Evolutionary conservation across 306 rosid genomes (phyloP).

Genomic region (Sophora flavescens): DNA sequence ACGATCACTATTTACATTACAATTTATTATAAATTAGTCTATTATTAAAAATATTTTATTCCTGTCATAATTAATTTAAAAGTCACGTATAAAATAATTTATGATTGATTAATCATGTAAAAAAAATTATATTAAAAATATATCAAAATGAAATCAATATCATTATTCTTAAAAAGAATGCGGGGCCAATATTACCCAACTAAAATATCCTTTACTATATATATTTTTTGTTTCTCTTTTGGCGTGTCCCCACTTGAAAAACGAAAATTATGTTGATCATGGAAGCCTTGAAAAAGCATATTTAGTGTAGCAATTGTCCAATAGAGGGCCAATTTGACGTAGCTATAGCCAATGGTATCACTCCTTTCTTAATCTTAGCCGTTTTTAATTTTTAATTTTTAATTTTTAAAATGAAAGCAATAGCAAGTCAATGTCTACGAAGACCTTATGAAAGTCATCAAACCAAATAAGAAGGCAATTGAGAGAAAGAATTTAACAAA

Average conservation of each 20-base stretch:
- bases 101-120: too few relatives aligned
- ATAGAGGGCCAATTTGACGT: slow-evolving; percentile 40
- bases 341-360: slow-evolving; percentile 44
- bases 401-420: background rate
- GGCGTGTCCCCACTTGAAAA: slow-evolving; percentile 11
- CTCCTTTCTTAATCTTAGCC: slow-evolving; percentile 17
- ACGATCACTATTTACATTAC: too few relatives aligned
- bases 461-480: slow-evolving; percentile 36
- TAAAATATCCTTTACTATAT: too few relatives aligned
- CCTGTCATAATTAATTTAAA: too few relatives aligned
- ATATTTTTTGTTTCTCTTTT: background rate
- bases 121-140: too few relatives aligned
- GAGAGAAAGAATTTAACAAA: background rate
- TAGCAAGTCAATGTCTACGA: slow-evolving; percentile 44
- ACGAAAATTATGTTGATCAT: background rate
- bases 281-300: slow-evolving; percentile 11
- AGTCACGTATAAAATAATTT: too few relatives aligned
- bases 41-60: too few relatives aligned
- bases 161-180: too few relatives aligned
- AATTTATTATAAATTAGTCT: too few relatives aligned
- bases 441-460: slow-evolving; percentile 23
- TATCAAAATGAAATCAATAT: too few relatives aligned
- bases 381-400: background rate
- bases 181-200: too few relatives aligned
- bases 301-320: slow-evolving; percentile 31